A percentile compares a stretch with the other conserved stretches of the same genome.
Conservation (phyloP, 2,329 filamentous ascomycete genomes). For the Chaetoscypha palmicola region DNA sequence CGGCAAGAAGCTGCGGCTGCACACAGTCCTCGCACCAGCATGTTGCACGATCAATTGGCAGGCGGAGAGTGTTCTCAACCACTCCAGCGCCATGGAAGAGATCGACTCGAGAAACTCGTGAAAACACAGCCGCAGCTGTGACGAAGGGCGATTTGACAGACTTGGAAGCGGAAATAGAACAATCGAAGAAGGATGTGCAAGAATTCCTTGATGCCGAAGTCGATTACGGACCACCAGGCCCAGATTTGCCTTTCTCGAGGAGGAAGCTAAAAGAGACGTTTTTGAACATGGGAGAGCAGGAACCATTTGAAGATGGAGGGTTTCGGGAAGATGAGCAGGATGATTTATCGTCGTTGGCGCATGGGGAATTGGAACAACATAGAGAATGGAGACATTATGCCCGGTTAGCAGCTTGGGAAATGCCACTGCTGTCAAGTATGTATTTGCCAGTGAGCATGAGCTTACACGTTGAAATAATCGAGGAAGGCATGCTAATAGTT, state of each 20-base stretch:
- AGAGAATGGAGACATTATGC: slow-evolving; percentile 85
- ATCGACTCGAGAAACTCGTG: neutral
- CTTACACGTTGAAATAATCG: no score
- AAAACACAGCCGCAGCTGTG: neutral
- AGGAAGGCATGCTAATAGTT: slow-evolving; percentile 14
- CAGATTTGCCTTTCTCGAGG: slow-evolving; percentile 6
- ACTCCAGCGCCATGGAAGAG: slow-evolving; percentile 15
- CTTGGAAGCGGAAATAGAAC: slow-evolving; percentile 4
- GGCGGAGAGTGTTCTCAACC: slow-evolving; percentile 20
- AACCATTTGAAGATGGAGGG: slow-evolving; percentile 24
- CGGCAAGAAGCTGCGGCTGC: slow-evolving; percentile 23
- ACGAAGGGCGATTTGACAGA: slow-evolving; percentile 3
- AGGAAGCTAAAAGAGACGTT: slow-evolving; percentile 29
- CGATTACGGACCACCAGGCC: slow-evolving; percentile 6
- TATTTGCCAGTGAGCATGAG: no score
- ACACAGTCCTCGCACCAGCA: slow-evolving; percentile 11
- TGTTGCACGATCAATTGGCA: slow-evolving; percentile 18
- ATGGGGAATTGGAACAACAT: slow-evolving; percentile 81
- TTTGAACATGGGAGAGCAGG: slow-evolving; percentile 29
- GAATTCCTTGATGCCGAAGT: slow-evolving; percentile 7
- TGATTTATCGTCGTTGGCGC: slow-evolving; percentile 75
- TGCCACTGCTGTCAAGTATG: slow-evolving; percentile 84
- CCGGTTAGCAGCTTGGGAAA: slow-evolving; percentile 85
- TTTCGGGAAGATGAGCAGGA: slow-evolving; percentile 57
- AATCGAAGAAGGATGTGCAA: slow-evolving; percentile 8